Percentiles rank a stretch among this genome's conserved stretches.
phyloP scores from a whole-genome alignment of 2,329 filamentous ascomycete genomes.

The Ascochyta clinopodiicola region DNA sequence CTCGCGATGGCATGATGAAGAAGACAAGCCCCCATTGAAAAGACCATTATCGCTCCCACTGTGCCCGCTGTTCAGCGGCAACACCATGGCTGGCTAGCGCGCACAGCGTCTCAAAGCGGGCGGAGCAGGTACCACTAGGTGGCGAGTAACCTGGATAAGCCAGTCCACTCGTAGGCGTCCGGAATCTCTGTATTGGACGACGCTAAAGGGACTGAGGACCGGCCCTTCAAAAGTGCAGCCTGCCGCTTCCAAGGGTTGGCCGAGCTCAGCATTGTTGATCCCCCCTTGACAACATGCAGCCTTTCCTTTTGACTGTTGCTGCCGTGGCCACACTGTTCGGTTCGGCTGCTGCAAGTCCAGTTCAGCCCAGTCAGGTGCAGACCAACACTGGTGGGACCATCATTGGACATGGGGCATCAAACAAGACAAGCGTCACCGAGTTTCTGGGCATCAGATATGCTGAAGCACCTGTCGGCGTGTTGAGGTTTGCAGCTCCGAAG shows the following conservation, averaged over 20 bases:
- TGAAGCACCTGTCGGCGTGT: slow-evolving; percentile 39
- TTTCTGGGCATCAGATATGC: slow-evolving; percentile 49
- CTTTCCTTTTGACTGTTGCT: slow-evolving; percentile 17
- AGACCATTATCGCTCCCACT: no score
- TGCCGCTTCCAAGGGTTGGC: slow-evolving; percentile 2
- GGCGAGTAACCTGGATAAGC: slow-evolving; percentile 1
- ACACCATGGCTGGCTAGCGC: background rate
- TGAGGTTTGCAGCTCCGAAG: slow-evolving; percentile 44
- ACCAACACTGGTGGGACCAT: slow-evolving; percentile 41
- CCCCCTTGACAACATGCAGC: slow-evolving; percentile 24
- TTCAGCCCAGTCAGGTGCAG: slow-evolving; percentile 17
- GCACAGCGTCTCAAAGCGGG: background rate
- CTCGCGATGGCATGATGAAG: no score
- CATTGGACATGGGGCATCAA: slow-evolving; percentile 39
- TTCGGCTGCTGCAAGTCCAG: slow-evolving; percentile 12
- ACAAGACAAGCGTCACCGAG: slow-evolving; percentile 33
- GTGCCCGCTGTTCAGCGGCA: background rate
- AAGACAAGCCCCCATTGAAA: no score
- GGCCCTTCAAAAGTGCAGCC: slow-evolving; percentile 11
- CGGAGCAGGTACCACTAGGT: slow-evolving; percentile 4
- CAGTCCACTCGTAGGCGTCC: background rate
- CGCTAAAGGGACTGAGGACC: background rate
- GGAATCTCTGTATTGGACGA: background rate
- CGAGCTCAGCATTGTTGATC: slow-evolving; percentile 7
- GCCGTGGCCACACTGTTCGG: slow-evolving; percentile 19